Evolutionary conservation across 305 asterid genomes (phyloP).

Genomic region (Salvia sclarea): DNA sequence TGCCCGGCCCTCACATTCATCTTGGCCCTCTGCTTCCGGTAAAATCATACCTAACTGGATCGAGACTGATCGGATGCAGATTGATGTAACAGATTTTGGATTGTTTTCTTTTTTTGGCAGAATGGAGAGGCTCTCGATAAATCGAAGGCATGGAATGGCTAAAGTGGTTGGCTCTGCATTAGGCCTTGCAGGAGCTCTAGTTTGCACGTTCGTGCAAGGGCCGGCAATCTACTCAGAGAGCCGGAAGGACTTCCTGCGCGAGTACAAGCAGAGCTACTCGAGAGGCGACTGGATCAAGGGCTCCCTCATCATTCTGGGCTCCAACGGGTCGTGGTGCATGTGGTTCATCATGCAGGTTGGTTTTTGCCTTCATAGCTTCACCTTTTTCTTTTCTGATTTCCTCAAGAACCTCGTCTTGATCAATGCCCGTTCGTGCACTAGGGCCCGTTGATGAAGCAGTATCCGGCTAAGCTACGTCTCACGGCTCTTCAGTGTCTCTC

Average conservation of each 20-base stretch:
- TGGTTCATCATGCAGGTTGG: conserved; percentile 32
- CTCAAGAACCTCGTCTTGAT: neutral
- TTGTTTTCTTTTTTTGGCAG: conserved; percentile 2
- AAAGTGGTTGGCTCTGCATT: conserved; percentile 41
- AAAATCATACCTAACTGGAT: neutral
- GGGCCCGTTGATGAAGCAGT: conserved; percentile 29
- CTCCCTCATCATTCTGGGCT: conserved; percentile 29
- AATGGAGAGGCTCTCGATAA: conserved; percentile 39
- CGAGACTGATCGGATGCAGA: neutral
- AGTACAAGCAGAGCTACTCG: conserved; percentile 25
- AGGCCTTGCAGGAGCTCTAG: conserved; percentile 41
- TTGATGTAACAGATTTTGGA: neutral
- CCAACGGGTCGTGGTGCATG: conserved; percentile 15
- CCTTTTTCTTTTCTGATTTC: neutral
- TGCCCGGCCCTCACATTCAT: conserved; percentile 25
- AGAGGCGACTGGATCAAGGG: conserved; percentile 28
- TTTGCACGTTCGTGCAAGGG: conserved; percentile 38
- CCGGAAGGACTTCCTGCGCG: conserved; percentile 10
- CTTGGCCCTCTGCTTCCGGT: conserved; percentile 29
- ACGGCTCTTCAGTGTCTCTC: conserved; percentile 32
- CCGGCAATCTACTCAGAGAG: conserved; percentile 30
- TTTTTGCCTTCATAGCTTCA: neutral
- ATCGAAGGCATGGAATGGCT: conserved; percentile 35
- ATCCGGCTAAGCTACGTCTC: conserved; percentile 27
- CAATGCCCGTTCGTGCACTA: neutral